These are phyloP conservation scores for Boletus edulis DNA, from an alignment of 768 basidiomycete species.

Conservation along the genomic window DNA sequence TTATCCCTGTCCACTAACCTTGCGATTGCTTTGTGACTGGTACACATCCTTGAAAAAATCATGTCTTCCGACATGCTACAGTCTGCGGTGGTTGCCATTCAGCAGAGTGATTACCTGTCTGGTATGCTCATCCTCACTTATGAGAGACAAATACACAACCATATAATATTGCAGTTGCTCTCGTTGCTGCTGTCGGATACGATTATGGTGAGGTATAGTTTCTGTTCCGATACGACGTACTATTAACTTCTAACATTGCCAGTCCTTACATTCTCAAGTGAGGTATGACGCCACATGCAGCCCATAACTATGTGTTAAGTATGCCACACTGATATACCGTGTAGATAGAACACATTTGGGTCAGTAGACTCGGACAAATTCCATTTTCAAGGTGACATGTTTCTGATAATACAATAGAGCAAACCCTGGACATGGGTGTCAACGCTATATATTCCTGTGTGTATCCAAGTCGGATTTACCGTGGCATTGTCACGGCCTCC, in stretches of 20 bases:
- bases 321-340: neutral
- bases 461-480: neutral
- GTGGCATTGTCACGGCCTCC: too few relatives aligned
- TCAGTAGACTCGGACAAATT: neutral
- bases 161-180: neutral
- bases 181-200: neutral
- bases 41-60: too few relatives aligned
- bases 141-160: neutral
- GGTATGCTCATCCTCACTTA: too few relatives aligned
- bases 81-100: too few relatives aligned
- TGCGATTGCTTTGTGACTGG: too few relatives aligned
- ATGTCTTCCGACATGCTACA: too few relatives aligned
- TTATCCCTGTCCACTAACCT: too few relatives aligned
- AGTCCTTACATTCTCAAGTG: neutral
- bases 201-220: neutral
- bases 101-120: too few relatives aligned
- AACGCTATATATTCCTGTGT: constrained; percentile 5
- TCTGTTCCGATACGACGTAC: neutral
- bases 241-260: neutral
- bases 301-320: neutral
- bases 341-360: constrained; percentile 13
- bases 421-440: constrained; percentile 12
- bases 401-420: neutral
- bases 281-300: neutral
- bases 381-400: neutral